These are phyloP conservation scores for Colletotrichum paranaense DNA, from an alignment of 2,329 filamentous ascomycete species.

Conservation along the genomic window DNA sequence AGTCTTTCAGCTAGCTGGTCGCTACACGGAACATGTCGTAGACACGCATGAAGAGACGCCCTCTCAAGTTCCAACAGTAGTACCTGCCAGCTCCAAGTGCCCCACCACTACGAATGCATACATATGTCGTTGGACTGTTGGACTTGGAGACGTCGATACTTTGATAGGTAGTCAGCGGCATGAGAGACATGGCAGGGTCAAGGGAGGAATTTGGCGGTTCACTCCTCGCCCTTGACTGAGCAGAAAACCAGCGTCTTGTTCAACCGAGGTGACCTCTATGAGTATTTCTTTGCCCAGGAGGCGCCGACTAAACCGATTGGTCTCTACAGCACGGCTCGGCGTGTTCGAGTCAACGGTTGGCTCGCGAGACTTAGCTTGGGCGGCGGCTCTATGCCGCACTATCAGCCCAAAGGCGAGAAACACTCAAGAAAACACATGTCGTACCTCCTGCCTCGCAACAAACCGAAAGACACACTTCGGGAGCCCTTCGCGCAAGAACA, in stretches of 20 bases:
- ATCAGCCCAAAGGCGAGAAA: not conserved
- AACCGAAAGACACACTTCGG: not conserved
- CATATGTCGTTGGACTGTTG: not conserved
- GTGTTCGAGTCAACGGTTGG: conserved; percentile 22
- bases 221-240: not conserved
- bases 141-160: not conserved
- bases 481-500: not conserved
- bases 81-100: not conserved
- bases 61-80: not conserved
- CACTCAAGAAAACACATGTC: not conserved
- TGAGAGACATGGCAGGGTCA: conserved; percentile 22
- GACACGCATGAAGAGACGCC: conserved; percentile 21
- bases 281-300: not conserved
- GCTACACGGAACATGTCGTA: conserved; percentile 22
- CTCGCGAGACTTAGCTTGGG: conserved; percentile 4
- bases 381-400: conserved; percentile 14
- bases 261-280: conserved; percentile 7
- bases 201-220: conserved; percentile 3
- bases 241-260: conserved; percentile 5
- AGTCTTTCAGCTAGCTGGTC: conserved; percentile 12
- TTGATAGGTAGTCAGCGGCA: not conserved
- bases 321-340: conserved; percentile 5
- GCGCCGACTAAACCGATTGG: conserved; percentile 12
- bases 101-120: not conserved
- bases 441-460: not conserved